Percentiles rank a stretch among this genome's conserved stretches.
phyloP scores from a whole-genome alignment of 2,329 filamentous ascomycete genomes.

The Alternaria sp. region DNA sequence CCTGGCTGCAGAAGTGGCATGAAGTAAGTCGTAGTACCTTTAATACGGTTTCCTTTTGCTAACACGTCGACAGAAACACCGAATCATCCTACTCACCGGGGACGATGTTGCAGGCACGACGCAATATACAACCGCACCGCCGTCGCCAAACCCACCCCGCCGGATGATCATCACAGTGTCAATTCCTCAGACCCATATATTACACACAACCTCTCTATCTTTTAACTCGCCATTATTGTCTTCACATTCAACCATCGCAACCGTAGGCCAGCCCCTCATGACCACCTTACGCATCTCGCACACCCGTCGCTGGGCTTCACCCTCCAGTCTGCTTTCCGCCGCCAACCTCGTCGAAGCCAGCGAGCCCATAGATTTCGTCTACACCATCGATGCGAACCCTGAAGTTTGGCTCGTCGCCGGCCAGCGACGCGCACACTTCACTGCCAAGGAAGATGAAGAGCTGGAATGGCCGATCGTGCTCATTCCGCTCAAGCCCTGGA shows the following conservation, averaged over 20 bases:
- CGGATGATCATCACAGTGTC: constrained; percentile 90
- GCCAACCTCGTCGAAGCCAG: constrained; percentile 41
- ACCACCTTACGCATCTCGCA: constrained; percentile 67
- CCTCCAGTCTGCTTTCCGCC: constrained; percentile 32
- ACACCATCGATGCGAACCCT: constrained; percentile 77
- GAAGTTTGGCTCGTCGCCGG: constrained; percentile 89
- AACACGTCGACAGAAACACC: constrained; percentile 37
- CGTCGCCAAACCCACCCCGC: constrained; percentile 56
- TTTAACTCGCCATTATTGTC: constrained; percentile 54
- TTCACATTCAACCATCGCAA: constrained; percentile 54
- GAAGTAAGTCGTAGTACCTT: constrained; percentile 50
- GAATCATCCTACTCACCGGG: constrained; percentile 33
- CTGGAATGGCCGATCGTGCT: constrained; percentile 73
- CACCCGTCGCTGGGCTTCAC: constrained; percentile 62
- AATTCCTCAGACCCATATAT: constrained; percentile 80
- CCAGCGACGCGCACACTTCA: constrained; percentile 79
- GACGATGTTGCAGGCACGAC: constrained; percentile 9
- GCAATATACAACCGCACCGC: constrained; percentile 29
- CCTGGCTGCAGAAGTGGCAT: constrained; percentile 67
- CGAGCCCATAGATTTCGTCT: constrained; percentile 75
- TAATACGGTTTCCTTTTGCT: constrained; percentile 13
- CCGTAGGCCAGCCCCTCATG: constrained; percentile 70
- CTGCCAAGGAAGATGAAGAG: constrained; percentile 59
- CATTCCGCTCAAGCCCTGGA: constrained; percentile 80
- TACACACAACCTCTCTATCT: constrained; percentile 78